Evolutionary conservation across 1,284 basidiomycete genomes (phyloP), one percentile per base, ranked within the genome.

Genomic region (Ustilago curta): DNA sequence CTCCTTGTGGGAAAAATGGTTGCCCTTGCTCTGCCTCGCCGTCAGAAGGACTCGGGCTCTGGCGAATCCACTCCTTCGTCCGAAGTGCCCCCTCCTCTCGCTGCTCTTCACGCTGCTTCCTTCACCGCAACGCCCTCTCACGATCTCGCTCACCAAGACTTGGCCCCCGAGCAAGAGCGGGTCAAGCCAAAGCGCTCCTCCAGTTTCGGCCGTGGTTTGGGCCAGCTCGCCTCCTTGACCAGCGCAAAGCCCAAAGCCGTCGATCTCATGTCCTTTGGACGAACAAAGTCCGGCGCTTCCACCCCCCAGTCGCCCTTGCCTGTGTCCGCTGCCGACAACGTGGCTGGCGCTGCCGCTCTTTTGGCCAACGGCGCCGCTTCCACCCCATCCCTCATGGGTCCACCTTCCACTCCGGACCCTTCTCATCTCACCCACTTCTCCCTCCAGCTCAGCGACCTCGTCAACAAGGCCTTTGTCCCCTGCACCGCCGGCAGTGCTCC

Each of bases 401-500:
- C 73, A 7, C 73, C 73, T 29, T 65, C 65, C 23, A 69, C 69
- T 14, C 73, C 73, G 12, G 82, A 84, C 39, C 72, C 83, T 8
- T 76, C 78, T 5, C 83, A 81, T 49, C 67, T 83, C 43, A 78
- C 79, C 8, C 79, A 84, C 31, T 83, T 81, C 59, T 76, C 77
- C 2, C 71, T 84, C 11, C 65, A 64, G 32, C 70, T 84, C 29
- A 83, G 77, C 57, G 83, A 84, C 43, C 77, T 84, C 25, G 79
- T 83, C 45, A 84, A 83, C 72, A 78, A 80, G 58, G 78, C 81
- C 23, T 83, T 84, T 58, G 63, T 77, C 2, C 72, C 82, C 3
- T 79, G 77, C 66, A 57, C 66, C 19, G 61, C 58, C 1, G 70
- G 50, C 27, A 49, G 29, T 16, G 35, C 56, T 31, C 57, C 65